phyloP scores from a whole-genome alignment of 2,329 filamentous ascomycete species.

The Alternaria ventricosa region DNA sequence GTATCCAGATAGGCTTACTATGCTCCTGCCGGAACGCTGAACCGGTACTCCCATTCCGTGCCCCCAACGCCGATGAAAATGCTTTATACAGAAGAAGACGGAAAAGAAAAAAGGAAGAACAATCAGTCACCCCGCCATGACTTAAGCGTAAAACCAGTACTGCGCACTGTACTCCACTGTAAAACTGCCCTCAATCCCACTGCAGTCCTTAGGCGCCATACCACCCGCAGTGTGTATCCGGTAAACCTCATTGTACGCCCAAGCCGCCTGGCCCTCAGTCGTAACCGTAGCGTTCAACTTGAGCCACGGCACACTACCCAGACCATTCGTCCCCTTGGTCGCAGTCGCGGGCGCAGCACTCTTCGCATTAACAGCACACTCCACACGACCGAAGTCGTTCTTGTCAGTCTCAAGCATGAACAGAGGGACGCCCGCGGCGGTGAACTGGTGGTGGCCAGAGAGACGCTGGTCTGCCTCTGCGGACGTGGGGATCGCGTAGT shows the following conservation, averaged over 20 bases:
- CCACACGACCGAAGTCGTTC: constrained; percentile 63
- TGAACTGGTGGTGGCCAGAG: constrained; percentile 84
- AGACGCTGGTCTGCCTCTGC: constrained; percentile 63
- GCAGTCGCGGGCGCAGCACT: constrained; percentile 69
- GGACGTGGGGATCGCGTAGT: constrained; percentile 63
- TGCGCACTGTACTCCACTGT: constrained; percentile 81
- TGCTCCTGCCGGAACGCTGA: constrained; percentile 16
- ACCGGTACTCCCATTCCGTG: constrained; percentile 7
- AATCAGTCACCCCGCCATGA: not conserved
- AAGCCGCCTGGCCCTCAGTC: constrained; percentile 13
- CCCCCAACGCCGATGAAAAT: constrained; percentile 41
- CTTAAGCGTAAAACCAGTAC: constrained; percentile 67
- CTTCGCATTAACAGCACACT: constrained; percentile 67
- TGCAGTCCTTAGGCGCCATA: constrained; percentile 74
- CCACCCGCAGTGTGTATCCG: constrained; percentile 85
- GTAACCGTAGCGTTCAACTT: constrained; percentile 63
- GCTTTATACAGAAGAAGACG: constrained; percentile 32
- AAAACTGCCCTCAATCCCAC: constrained; percentile 68
- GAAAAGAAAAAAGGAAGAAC: not conserved
- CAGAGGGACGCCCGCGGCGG: constrained; percentile 71
- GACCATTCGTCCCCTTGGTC: constrained; percentile 61
- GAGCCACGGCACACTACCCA: constrained; percentile 79
- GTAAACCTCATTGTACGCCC: constrained; percentile 75
- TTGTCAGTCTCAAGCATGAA: constrained; percentile 75
- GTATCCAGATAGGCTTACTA: constrained; percentile 8